A percentile compares a stretch with the other conserved stretches of the same genome.
Conservation (phyloP, 768 basidiomycete species). For the Sporobolomyces roseus region DNA sequence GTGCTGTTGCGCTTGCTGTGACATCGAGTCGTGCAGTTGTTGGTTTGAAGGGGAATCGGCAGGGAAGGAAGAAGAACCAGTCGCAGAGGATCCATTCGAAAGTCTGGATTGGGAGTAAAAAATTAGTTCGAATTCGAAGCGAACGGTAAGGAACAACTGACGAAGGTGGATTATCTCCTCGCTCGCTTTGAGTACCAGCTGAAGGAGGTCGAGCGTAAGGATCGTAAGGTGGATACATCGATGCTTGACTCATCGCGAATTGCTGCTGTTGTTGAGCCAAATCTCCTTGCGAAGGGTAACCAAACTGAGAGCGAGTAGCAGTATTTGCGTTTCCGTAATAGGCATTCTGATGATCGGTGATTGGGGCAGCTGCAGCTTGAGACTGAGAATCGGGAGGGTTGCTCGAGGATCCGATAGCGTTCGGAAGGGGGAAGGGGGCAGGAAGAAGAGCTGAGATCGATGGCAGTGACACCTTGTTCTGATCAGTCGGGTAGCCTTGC, state of each 20-base stretch:
- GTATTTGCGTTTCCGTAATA: conserved; percentile 7
- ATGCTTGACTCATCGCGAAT: not conserved
- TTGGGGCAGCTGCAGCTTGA: not conserved
- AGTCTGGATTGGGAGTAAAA: not conserved
- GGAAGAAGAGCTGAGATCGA: conserved; percentile 37
- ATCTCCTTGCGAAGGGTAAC: not conserved
- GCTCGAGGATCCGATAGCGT: not conserved
- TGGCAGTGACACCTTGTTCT: conserved; percentile 33
- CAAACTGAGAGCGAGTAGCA: not conserved
- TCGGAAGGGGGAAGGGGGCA: not conserved
- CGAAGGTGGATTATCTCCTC: conserved; percentile 14
- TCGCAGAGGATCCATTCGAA: conserved; percentile 5
- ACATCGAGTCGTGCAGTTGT: not conserved
- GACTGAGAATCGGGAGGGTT: not conserved
- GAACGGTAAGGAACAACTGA: not conserved
- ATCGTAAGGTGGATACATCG: conserved; percentile 1
- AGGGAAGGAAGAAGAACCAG: conserved; percentile 9
- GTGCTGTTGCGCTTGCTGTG: too few relatives aligned
- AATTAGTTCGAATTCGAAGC: not conserved
- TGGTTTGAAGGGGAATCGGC: conserved; percentile 2
- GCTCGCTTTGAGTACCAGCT: not conserved
- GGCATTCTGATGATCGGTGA: not conserved
- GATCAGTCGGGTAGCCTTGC: conserved; percentile 13
- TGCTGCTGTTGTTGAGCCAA: not conserved
- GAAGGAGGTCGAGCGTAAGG: conserved; percentile 7